These are phyloP conservation scores for Dioscorea zingiberensis DNA, from an alignment of 106 monocot genomes.

Conservation along the genomic window DNA sequence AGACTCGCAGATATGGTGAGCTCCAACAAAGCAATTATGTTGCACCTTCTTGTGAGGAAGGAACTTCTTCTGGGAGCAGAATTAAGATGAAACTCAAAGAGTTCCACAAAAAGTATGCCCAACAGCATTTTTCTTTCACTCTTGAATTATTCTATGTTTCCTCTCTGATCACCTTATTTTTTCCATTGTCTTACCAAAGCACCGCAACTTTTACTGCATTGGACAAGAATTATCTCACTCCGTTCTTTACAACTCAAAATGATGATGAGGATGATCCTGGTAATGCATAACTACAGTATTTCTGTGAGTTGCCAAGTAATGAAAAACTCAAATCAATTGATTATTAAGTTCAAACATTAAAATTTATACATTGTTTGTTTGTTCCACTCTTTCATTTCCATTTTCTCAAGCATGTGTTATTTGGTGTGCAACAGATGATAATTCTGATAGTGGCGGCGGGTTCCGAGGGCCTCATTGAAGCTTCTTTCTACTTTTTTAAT, in stretches of 20 bases:
- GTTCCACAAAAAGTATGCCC: slow-evolving; percentile 54
- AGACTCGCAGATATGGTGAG: too few relatives aligned
- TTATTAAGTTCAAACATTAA: slow-evolving; percentile 1
- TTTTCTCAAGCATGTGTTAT: too few relatives aligned
- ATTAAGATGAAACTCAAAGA: slow-evolving; percentile 89
- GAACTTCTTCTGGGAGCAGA: slow-evolving; percentile 67
- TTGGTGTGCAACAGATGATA: too few relatives aligned
- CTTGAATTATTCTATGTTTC: background rate
- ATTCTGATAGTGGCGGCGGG: background rate
- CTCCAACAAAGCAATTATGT: slow-evolving; percentile 41
- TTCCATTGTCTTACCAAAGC: slow-evolving; percentile 34
- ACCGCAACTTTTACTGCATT: slow-evolving; percentile 75
- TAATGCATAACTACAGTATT: slow-evolving; percentile 19
- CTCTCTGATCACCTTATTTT: background rate
- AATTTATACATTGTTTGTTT: too few relatives aligned
- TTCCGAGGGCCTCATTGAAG: background rate
- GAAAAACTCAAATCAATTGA: background rate
- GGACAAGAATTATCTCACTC: slow-evolving; percentile 94
- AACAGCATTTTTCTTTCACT: background rate
- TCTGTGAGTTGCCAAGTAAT: background rate
- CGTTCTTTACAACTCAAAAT: slow-evolving; percentile 93
- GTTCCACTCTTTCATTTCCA: too few relatives aligned
- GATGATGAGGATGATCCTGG: slow-evolving; percentile 66
- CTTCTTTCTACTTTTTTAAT: too few relatives aligned
- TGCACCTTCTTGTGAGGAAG: slow-evolving; percentile 65